Base-by-base conservation (phyloP, 306 rosid species). In the Castanopsis chinensis region DNA sequence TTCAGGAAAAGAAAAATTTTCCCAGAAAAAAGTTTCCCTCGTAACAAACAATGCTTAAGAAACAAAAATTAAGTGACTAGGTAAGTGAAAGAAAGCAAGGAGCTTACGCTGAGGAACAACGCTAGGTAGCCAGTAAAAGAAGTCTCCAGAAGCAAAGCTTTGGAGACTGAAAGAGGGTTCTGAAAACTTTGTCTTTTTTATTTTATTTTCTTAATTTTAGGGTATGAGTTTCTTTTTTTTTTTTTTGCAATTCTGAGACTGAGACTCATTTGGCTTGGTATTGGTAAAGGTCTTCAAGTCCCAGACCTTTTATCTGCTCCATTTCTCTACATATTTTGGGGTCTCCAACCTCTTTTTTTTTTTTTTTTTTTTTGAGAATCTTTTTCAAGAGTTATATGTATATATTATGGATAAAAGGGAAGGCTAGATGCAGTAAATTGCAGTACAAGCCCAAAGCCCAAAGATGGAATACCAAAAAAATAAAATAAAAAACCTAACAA, bases 41-140 rank as follows among this genome's bases (percentile, higher is more conserved):
- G 25, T 75, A 69, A 58, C 64, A 49, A 61, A 79, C 73, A 43
- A 54, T 32, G 21, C 18, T 30, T 14, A 53, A 23, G 25, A 4
- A 28, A 49, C 53, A 12, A 11, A 49, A 49, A 45, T 6, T 20
- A 43, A 67, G 45, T 8, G 11, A 64, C n/a, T 27, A n/a, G 28
- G 30, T 25, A 64, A 43, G 7, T 3, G 20, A 75, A 78, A 17
- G 54, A 69, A 27, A 45, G n/a, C 37, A 49, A 75, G 49, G 41
- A 4, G 27, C 73, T 76, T 53, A 81, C 77, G 21, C 19, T 15
- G 71, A 73, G 5, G 69, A 51, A 69, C 27, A 65, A 60, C 64
- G 67, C 33, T 60, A 30, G 59, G 41, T 27, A 43, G 75, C 57
- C 27, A 30, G 64, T 37, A 28, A 49, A 72, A 58, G 73, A 63